Base-by-base conservation (phyloP, 495 filamentous ascomycete species). In the Lichenothelia convexa region DNA sequence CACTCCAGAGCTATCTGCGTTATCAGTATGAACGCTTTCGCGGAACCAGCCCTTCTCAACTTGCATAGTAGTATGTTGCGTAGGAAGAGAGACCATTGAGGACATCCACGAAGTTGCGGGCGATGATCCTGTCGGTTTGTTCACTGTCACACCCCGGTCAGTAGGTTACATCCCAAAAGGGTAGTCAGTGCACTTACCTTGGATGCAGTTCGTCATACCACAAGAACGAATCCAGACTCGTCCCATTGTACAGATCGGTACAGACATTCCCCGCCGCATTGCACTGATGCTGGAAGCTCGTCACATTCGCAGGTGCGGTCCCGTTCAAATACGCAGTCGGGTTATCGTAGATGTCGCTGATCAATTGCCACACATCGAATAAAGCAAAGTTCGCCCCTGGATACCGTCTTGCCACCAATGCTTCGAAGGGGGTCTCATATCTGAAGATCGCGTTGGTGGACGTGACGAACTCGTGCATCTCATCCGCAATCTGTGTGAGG, bases 171-270 rank as follows among this genome's bases (percentile, higher is more conserved):
- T n/a, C n/a, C n/a, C n/a, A n/a, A n/a, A n/a, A n/a, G n/a, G n/a
- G n/a, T n/a, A n/a, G n/a, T n/a, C n/a, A n/a, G n/a, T n/a, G n/a
- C n/a, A n/a, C n/a, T 8, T 27, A 27, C 24, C 24, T 68, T 12
- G 76, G 73, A 55, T 83, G 78, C 48, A 82, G 52, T 48, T 71
- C 67, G 54, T 82, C 76, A 40, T 62, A 67, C 62, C 65, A 66
- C 46, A 65, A 36, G 39, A 59, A 73, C 20, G 50, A 61, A 40
- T 63, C 58, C 39, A 45, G 49, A 18, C 38, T 46, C 18, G 48
- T 45, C 8, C 47, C 36, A 16, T 46, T 32, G 24, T 27, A 27
- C 24, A 8, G 8, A 27, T 8, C 11, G 3, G 45, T 43, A 35
- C 52, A 54, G 18, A 49, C 42, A 6, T 34, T 37, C 31, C 60